Evolutionary conservation across 2,329 filamentous ascomycete species (phyloP).

Genomic region (Penicillium concentricum): DNA sequence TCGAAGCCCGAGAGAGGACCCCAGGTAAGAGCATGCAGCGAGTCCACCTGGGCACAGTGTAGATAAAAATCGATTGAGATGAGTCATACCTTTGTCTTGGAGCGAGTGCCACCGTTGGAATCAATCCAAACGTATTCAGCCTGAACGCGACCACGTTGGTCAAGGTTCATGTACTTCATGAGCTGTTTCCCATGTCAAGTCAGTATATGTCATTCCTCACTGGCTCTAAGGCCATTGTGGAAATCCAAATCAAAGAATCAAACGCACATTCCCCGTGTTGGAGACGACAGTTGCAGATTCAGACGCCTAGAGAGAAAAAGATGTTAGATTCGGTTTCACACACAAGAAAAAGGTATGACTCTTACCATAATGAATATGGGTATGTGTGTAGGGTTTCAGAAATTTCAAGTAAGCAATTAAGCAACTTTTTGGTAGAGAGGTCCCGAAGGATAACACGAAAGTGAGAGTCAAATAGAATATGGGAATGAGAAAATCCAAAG

Average conservation of each 20-base stretch:
- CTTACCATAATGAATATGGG: slow-evolving; percentile 33
- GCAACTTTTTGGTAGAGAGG: slow-evolving; percentile 3
- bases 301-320: slow-evolving; percentile 40
- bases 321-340: not conserved
- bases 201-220: slow-evolving; percentile 41
- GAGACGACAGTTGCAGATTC: slow-evolving; percentile 44
- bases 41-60: too few species aligned
- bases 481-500: slow-evolving; percentile 23
- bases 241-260: slow-evolving; percentile 31
- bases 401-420: slow-evolving; percentile 9
- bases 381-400: slow-evolving; percentile 13
- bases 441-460: slow-evolving; percentile 16
- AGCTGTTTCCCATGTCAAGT: slow-evolving; percentile 59
- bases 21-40: slow-evolving; percentile 2
- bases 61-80: too few species aligned
- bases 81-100: slow-evolving; percentile 87
- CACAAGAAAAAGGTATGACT: not conserved
- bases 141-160: slow-evolving; percentile 84
- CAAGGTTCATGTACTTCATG: slow-evolving; percentile 85
- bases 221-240: slow-evolving; percentile 31
- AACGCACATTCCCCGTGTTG: slow-evolving; percentile 49
- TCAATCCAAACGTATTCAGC: slow-evolving; percentile 99
- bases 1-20: slow-evolving; percentile 11
- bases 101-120: slow-evolving; percentile 75
- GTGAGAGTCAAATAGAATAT: slow-evolving; percentile 12